These are phyloP conservation scores for Aureobasidium mangrovei DNA, from an alignment of 2,329 filamentous ascomycete species.

Conservation along the genomic window DNA sequence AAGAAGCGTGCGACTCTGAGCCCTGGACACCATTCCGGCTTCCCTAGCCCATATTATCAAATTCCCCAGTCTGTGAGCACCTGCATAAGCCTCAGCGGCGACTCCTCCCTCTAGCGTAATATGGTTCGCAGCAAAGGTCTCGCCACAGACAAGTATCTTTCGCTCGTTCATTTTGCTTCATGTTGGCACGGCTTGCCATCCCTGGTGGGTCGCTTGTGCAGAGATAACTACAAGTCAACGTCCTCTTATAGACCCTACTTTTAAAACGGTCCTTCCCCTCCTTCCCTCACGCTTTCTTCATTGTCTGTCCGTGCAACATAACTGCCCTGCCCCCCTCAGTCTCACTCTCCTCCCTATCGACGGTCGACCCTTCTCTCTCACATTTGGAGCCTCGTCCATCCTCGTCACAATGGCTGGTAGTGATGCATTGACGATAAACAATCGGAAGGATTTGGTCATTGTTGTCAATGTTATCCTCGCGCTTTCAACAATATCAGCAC, in stretches of 20 bases:
- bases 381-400: background rate
- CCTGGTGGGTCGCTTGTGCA: constrained; percentile 5
- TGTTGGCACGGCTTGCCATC: constrained; percentile 4
- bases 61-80: constrained; percentile 11
- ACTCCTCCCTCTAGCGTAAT: constrained; percentile 5
- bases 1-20: constrained; percentile 1
- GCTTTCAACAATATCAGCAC: background rate
- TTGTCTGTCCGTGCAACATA: constrained; percentile 5
- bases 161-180: background rate
- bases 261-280: constrained; percentile 3
- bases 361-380: background rate
- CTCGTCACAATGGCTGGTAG: background rate
- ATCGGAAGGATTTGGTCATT: constrained; percentile 11
- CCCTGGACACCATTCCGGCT: background rate
- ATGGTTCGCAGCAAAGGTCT: constrained; percentile 12
- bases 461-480: constrained; percentile 12
- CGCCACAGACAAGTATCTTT: constrained; percentile 12
- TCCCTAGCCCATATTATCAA: constrained; percentile 1
- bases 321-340: background rate
- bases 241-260: constrained; percentile 10
- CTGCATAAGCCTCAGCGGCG: constrained; percentile 8
- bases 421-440: constrained; percentile 2
- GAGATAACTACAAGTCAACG: constrained; percentile 8
- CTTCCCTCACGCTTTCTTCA: constrained; percentile 7
- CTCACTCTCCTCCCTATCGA: background rate